A percentile compares a stretch with the other conserved stretches of the same genome.
These are phyloP conservation scores for Cadophora malorum DNA, from an alignment of 2,329 filamentous ascomycete species.

Conservation along the genomic window DNA sequence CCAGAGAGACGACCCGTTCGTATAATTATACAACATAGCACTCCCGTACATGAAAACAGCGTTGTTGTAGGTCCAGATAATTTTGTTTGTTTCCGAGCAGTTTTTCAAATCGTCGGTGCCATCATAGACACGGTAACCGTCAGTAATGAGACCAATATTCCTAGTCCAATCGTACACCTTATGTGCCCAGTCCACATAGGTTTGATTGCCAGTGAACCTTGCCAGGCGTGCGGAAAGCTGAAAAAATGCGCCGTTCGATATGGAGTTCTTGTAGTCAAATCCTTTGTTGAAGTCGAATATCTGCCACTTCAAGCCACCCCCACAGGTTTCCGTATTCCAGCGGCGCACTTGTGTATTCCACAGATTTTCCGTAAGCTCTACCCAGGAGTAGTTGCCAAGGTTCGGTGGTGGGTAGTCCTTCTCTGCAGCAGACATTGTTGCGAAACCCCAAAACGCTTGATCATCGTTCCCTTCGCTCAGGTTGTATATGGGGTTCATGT, in stretches of 20 bases:
- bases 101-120: conserved; percentile 59
- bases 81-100: conserved; percentile 58
- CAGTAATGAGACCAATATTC: conserved; percentile 62
- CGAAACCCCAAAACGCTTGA: conserved; percentile 75
- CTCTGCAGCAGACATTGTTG: conserved; percentile 72
- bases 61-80: conserved; percentile 69
- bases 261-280: conserved; percentile 82
- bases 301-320: conserved; percentile 81
- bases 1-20: conserved; percentile 59
- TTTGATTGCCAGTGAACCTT: conserved; percentile 70
- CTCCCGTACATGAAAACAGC: conserved; percentile 71
- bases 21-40: conserved; percentile 68
- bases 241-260: conserved; percentile 84
- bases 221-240: conserved; percentile 79
- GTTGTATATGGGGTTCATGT: conserved; percentile 61
- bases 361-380: conserved; percentile 66
- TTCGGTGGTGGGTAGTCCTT: conserved; percentile 68
- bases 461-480: conserved; percentile 77
- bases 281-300: conserved; percentile 80
- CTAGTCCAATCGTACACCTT: conserved; percentile 71
- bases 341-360: conserved; percentile 75
- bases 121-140: conserved; percentile 63
- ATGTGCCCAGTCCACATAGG: conserved; percentile 70
- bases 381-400: conserved; percentile 63
- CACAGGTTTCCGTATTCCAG: conserved; percentile 73